phyloP scores from a whole-genome alignment of 768 basidiomycete species.

The Termitomyces sp. region DNA sequence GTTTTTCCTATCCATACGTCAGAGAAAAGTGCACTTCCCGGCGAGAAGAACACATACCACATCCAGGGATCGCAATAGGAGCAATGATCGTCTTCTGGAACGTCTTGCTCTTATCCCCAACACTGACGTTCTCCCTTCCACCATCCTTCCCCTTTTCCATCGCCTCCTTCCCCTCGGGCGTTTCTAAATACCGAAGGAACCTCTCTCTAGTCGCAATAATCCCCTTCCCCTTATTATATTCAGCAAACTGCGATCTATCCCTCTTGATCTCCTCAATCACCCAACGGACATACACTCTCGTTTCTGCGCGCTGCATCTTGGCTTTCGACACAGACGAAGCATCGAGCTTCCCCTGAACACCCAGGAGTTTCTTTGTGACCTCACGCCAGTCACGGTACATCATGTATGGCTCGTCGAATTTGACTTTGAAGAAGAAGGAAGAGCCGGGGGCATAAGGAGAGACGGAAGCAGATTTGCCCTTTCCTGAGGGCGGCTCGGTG shows the following conservation, averaged over 20 bases:
- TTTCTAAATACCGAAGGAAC: conserved; percentile 68
- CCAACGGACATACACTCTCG: conserved; percentile 79
- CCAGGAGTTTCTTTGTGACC: conserved; percentile 76
- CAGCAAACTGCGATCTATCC: conserved; percentile 56
- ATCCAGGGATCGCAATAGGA: conserved; percentile 89
- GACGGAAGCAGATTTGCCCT: conserved; percentile 18
- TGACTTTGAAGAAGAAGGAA: conserved; percentile 98
- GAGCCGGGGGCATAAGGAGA: conserved; percentile 76
- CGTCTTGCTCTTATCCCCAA: conserved; percentile 15
- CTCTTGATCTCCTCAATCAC: conserved; percentile 69
- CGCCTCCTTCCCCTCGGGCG: conserved; percentile 38
- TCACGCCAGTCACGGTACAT: conserved; percentile 99
- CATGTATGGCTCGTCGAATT: conserved; percentile 98
- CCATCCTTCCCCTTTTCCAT: conserved; percentile 26
- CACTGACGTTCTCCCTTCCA: conserved; percentile 28
- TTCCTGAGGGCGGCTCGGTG: conserved; percentile 32
- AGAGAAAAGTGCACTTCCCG: conserved; percentile 12
- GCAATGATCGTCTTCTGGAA: conserved; percentile 80
- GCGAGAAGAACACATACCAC: conserved; percentile 54
- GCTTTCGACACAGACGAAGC: conserved; percentile 48
- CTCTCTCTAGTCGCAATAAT: conserved; percentile 81
- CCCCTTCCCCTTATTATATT: conserved; percentile 69
- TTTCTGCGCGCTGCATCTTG: conserved; percentile 76
- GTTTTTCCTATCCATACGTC: conserved; percentile 71
- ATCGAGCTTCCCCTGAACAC: conserved; percentile 22